Evolutionary conservation across 169 alveolate species (phyloP), one percentile per base, ranked within the genome.

Genomic region (Plasmodium blacklocki): DNA sequence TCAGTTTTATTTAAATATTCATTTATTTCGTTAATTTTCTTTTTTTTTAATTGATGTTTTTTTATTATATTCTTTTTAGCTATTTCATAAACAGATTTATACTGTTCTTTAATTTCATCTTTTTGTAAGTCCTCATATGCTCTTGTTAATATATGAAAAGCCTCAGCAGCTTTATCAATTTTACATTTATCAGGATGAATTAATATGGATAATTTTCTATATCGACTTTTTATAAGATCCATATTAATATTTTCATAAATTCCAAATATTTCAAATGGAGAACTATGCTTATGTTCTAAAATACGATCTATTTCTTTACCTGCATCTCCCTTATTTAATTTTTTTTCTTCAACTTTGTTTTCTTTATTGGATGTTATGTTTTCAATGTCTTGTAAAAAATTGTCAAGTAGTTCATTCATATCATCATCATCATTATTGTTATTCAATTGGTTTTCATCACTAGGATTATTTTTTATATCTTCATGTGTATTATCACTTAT

Each of bases 181-280:
- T 88, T 93, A 88, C 97, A 95, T 72, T 97, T 97, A 93, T 97
- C 99, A 4, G 99, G 99, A 76, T 97, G 99, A 62, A 97, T 96
- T 67, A 94, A 80, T 21, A 96, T 83, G 12, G 98, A 95, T 29
- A 95, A 75, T 74, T 90, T 76, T 62, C 91, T 92, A 91, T 93
- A 92, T 52, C 88, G 88, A 18, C 93, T 93, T 59, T 76, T 93
- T 59, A 93, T 91, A 54, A 63, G 67, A 26, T 92, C 93, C 91
- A 86, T 45, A 60, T 71, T 59, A 18, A 86, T 49, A 49, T 83
- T 62, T 72, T 72, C 76, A 32, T 62, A 58, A 71, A 86, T 71
- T 39, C 50, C 87, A 86, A 86, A 73, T 45, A 86, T 73, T 86
- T 70, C 88, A 86, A 86, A 73, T 6, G 92, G 88, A 5, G 92